Base-by-base conservation (phyloP, 768 basidiomycete genomes). In the Leccinum arenicola region DNA sequence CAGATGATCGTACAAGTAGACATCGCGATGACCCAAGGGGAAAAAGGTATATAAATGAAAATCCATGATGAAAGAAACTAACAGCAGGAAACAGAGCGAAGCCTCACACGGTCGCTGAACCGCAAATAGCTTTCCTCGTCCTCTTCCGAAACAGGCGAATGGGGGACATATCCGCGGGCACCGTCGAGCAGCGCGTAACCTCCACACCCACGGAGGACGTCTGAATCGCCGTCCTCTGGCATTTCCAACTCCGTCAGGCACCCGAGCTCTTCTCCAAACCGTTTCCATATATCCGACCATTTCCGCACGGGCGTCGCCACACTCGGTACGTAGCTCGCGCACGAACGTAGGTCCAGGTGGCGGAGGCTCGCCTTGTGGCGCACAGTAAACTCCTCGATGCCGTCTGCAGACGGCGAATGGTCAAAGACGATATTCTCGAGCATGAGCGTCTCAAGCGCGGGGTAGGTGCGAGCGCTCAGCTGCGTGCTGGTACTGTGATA, bases 371-470 rank as follows among this genome's bases (percentile, higher is more conserved):
- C 54, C 52, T 74, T 74, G 63, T 73, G 73, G 14, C 73, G 67
- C 21, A 73, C 2, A n/a, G 73, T 57, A 29, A 73, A 74, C 3
- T 71, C 71, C 12, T 73, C 71, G 2, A 74, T 57, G 11, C 69
- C 71, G 35, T 68, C 63, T 1, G 27, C 19, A 31, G 63, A 63
- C 12, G 61, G 55, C 1, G 58, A 60, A 17, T 56, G 63, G 54
- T 73, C 73, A 19, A 74, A 70, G 29, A 73, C 50, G 4, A 70
- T 69, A 12, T 69, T 73, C 51, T 74, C 71, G 3, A 73, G 63
- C 2, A 71, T 60, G 21, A 72, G 65, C 0, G 66, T 60, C 53
- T 69, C 59, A 33, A 73, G 73, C 0, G 69, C 54, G 1, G 71
- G 71, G 45, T 73, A 73, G 14, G 59, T 17, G 52, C 43, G 61